Evolutionary conservation across 345 rosid species (phyloP), one percentile per base, ranked within the genome.

Genomic region (Stellera chamaejasme): DNA sequence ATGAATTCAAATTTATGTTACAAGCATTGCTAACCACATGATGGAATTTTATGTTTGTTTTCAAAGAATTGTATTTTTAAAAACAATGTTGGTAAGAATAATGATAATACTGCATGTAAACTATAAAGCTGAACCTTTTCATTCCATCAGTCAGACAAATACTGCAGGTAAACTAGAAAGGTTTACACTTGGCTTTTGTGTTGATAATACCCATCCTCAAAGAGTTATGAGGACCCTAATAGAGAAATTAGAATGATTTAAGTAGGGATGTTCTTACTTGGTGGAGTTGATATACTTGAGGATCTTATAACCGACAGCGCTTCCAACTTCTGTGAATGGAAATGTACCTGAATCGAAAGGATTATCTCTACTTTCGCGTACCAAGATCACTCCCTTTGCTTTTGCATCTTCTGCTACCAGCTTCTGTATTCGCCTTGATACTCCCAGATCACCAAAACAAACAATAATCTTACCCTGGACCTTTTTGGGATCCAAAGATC

Each of bases 261-360:
- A 19, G 28, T 49, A 11, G 28, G 11, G 10, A 6, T 27, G 16
- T 2, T 28, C 78, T 77, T 70, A 85, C 88, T 76, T 83, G 74
- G 81, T 79, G 48, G 69, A 68, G 43, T 72, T 72, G 48, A 81
- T 76, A 72, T 88, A 83, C 32, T 70, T 69, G 25, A 81, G 73
- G 58, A 83, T 75, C 64, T 77, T 73, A 62, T 56, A 65, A 26
- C 86, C 90, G 41, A 27, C 67, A 32, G 14, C 32, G 28, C 39
- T 63, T 55, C 72, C 82, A 64, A 83, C 79, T 77, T 85, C 78
- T 41, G 83, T 23, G 41, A 67, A 67, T n/a, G 90, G 90, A 50
- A 88, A 81, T 14, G 45, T 52, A 23, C 77, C 96, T 4, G 86
- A 82, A 71, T 83, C 83, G 32, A 77, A 76, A 53, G 88, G 88